Evolutionary conservation across 768 basidiomycete genomes (phyloP).

Genomic region (Rickenella mellea): DNA sequence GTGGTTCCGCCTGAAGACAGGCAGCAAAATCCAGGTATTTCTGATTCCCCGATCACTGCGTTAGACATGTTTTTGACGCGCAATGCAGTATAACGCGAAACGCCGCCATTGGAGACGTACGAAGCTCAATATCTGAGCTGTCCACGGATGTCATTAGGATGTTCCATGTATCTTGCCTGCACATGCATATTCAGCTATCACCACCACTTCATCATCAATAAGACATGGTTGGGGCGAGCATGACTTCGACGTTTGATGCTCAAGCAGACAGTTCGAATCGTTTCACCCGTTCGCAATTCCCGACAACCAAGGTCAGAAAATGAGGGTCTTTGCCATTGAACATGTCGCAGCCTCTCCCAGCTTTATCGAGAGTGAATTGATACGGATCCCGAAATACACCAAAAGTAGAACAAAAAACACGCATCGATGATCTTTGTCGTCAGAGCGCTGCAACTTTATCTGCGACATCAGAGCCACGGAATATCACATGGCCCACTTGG

Average conservation of each 20-base stretch:
- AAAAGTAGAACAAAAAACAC: too few relatives aligned
- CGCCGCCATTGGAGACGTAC: conserved; percentile 99
- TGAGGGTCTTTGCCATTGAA: too few relatives aligned
- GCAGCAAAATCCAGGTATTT: conserved; percentile 82
- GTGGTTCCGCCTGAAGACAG: conserved; percentile 97
- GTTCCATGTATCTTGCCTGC: background rate
- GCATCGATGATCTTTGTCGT: too few relatives aligned
- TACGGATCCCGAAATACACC: too few relatives aligned
- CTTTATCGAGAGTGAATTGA: too few relatives aligned
- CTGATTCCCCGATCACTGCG: background rate
- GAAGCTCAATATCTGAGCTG: conserved; percentile 86
- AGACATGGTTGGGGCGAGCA: background rate
- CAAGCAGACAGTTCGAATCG: background rate
- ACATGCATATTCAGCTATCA: conserved; percentile 1
- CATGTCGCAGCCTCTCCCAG: too few relatives aligned
- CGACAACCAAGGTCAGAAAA: background rate
- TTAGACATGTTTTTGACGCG: background rate
- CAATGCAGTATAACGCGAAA: conserved; percentile 81
- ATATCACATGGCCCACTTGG: too few relatives aligned
- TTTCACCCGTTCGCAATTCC: background rate
- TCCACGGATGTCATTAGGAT: conserved; percentile 1
- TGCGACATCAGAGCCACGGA: too few relatives aligned
- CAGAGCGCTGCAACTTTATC: too few relatives aligned
- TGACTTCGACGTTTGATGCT: background rate
- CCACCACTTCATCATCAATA: background rate